Base-by-base conservation (phyloP, 176 grass and related monocot genomes). In the Ensete glaucum region DNA sequence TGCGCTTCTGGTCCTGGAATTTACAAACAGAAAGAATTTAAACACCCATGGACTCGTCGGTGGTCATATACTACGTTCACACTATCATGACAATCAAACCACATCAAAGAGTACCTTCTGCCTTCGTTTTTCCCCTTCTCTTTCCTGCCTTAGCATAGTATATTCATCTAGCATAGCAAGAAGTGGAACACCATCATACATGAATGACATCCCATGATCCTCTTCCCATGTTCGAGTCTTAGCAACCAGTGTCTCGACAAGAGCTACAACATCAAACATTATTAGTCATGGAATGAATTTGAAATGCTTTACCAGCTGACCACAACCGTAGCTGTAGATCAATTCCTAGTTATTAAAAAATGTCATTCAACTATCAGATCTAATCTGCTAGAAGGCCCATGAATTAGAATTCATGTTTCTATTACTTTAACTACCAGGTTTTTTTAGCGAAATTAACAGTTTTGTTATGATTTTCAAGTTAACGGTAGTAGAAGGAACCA, bases 151-250 rank as follows among this genome's bases (percentile, higher is more conserved):
- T 21, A 93, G 82, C 26, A 84, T 76, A 67, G 76, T 91, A 76
- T 98, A 98, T 76, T 98, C 95, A 20, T 98, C 86, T 64, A 98
- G 79, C 95, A 93, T 98, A 14, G 88, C 86, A 55, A 93, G 88
- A 68, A 93, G 90, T 53, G 73, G 60, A 71, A 98, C 84, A 1
- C 90, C 88, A 56, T 98, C 95, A 2, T 98, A 98, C 69, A 75
- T 79, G 64, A 98, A 98, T 0, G 64, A 51, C 67, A 50, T 65
- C 49, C 71, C 70, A 2, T 80, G 86, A 66, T 98, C 90, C 76
- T 90, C 86, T 58, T 98, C 95, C 95, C 95, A 98, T 60, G 76
- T 64, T 53, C 57, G 79, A 43, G 84, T 93, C 75, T 91, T 98
- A 67, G 84, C 78, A 71, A 90, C 67, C 81, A 98, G 76, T 53